Percentiles rank a stretch among this genome's conserved stretches.
Evolutionary conservation across 2,329 filamentous ascomycete genomes (phyloP).

Genomic region (Fusarium armeniacum): DNA sequence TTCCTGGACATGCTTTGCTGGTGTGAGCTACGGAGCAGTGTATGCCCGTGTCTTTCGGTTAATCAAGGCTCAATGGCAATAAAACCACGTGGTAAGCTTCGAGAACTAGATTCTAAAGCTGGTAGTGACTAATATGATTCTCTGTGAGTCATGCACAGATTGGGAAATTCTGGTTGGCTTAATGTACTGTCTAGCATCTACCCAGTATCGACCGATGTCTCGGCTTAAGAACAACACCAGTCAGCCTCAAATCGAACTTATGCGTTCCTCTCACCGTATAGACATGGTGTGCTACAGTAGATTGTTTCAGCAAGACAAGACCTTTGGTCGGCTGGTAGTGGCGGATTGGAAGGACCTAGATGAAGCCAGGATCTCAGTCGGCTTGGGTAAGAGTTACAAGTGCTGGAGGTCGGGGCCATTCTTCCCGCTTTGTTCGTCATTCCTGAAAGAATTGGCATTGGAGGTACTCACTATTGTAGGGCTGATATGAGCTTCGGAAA

Average conservation of each 20-base stretch:
- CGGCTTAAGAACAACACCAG: neutral
- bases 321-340: neutral
- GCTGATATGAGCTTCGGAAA: slow-evolving; percentile 11
- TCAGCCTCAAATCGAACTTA: neutral
- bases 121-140: no score
- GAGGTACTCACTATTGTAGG: neutral
- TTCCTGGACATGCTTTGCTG: neutral
- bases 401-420: neutral
- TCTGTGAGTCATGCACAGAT: neutral
- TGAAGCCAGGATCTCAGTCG: neutral
- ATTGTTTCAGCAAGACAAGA: no score
- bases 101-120: neutral
- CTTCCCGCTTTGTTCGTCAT: no score
- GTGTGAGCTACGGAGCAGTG: neutral
- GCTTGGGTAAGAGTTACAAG: neutral
- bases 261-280: neutral
- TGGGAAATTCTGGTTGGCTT: neutral
- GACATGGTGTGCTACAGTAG: rapidly evolving
- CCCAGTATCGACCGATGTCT: neutral
- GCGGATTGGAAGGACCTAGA: rapidly evolving
- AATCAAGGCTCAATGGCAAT: neutral
- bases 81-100: neutral
- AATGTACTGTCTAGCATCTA: neutral
- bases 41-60: neutral
- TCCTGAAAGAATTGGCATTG: rapidly evolving